Evolutionary conservation across 768 basidiomycete species (phyloP).

Genomic region (Russula compacta): DNA sequence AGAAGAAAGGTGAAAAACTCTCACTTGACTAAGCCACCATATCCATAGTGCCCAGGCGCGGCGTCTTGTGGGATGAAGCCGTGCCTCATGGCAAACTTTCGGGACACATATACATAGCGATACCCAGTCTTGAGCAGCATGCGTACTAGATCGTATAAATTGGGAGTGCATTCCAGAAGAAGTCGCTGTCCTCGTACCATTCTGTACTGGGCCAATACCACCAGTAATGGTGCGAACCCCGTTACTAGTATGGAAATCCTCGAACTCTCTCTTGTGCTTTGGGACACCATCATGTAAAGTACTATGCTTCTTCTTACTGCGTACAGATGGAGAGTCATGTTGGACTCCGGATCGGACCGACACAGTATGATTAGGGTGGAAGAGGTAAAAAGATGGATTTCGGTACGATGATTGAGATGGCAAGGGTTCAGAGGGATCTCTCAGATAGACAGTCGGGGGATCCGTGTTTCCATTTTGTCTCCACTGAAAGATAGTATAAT

Average conservation of each 20-base stretch:
- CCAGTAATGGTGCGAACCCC: conserved; percentile 92
- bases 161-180: neutral
- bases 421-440: conserved; percentile 49
- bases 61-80: conserved; percentile 84
- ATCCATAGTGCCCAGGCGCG: conserved; percentile 88
- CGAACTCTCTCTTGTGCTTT: conserved; percentile 63
- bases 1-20: conserved; percentile 4
- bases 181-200: conserved; percentile 43
- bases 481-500: conserved; percentile 83
- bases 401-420: conserved; percentile 54
- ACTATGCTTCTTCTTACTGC: conserved; percentile 23
- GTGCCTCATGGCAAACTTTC: conserved; percentile 82
- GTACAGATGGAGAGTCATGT: conserved; percentile 25
- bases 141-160: conserved; percentile 42
- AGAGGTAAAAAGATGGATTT: conserved; percentile 66
- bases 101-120: conserved; percentile 89
- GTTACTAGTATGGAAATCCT: conserved; percentile 81
- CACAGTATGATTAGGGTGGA: conserved; percentile 30
- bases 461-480: conserved; percentile 37
- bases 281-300: conserved; percentile 31
- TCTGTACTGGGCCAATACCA: conserved; percentile 80
- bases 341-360: conserved; percentile 19
- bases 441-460: conserved; percentile 52
- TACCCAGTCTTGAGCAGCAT: conserved; percentile 94
- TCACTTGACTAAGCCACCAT: conserved; percentile 71